Evolutionary conservation across 176 grass and related monocot species (phyloP).

Genomic region (Triticum dicoccoides): DNA sequence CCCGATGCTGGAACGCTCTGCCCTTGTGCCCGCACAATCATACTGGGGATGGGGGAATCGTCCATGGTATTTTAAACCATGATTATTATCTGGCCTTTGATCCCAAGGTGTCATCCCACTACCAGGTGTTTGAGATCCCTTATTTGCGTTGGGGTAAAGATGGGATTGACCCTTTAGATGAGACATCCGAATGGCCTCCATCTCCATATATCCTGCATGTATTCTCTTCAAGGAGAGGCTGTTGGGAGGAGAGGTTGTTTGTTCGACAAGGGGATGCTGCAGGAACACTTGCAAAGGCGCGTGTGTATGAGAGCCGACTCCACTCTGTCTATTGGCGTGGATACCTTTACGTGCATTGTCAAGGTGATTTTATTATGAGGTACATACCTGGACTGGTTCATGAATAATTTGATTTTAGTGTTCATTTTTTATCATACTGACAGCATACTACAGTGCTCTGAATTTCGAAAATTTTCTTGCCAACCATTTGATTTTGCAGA

Average conservation of each 20-base stretch:
- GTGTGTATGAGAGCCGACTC: accelerated
- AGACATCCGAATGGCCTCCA: not conserved
- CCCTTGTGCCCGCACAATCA: not conserved
- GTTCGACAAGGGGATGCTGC: not conserved
- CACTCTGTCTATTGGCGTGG: not conserved
- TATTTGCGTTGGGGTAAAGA: not conserved
- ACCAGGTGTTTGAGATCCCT: not conserved
- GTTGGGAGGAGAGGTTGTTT: not conserved
- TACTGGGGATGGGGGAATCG: not conserved
- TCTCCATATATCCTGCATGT: not conserved
- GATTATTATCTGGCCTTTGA: not conserved
- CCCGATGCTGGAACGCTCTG: not conserved
- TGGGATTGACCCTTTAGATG: not conserved
- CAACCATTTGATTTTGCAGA: not conserved
- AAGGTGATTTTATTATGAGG: not conserved
- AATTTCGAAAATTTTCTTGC: too few relatives aligned
- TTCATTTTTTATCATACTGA: too few relatives aligned
- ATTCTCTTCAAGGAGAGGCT: not conserved
- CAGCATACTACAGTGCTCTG: too few relatives aligned
- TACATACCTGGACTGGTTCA: not conserved
- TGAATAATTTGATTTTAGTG: too few relatives aligned
- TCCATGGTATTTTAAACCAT: too few relatives aligned
- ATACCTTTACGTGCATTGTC: not conserved
- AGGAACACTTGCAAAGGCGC: not conserved
- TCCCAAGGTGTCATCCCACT: not conserved